phyloP scores from a whole-genome alignment of 164 flowering plant genomes.

The Vitis rupestris region DNA sequence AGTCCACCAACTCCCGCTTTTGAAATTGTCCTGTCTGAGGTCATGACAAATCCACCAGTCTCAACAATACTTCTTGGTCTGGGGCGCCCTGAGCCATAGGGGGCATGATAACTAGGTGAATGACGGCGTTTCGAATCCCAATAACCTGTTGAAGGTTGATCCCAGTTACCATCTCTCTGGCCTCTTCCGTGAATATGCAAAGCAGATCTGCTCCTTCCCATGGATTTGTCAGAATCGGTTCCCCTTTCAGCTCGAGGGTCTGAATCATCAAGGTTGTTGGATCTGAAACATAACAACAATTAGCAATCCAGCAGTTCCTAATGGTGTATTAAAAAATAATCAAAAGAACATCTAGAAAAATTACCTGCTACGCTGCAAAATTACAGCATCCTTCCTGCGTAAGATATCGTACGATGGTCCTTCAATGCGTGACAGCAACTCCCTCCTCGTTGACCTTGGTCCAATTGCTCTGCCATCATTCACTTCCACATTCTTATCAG shows the following conservation, averaged over 20 bases:
- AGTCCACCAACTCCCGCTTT: constrained; percentile 9
- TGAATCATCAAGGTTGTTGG: constrained; percentile 15
- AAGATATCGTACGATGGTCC: constrained; percentile 6
- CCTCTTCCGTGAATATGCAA: constrained; percentile 19
- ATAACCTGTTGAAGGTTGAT: constrained; percentile 7
- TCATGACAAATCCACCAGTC: constrained; percentile 8
- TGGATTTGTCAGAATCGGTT: constrained; percentile 21
- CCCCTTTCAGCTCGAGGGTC: constrained; percentile 18
- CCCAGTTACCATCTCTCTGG: constrained; percentile 17
- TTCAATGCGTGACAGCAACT: constrained; percentile 19
- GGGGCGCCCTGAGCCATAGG: constrained; percentile 16
- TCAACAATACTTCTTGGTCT: constrained; percentile 22
- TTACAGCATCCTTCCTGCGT: constrained; percentile 7
- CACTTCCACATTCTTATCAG: constrained; percentile 10
- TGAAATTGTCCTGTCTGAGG: constrained; percentile 4
- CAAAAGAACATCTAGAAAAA: not conserved
- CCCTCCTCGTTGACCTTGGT: constrained; percentile 22
- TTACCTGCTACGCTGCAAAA: constrained; percentile 25
- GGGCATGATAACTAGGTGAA: constrained; percentile 20
- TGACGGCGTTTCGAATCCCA: constrained; percentile 30
- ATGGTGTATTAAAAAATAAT: not conserved
- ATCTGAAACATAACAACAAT: constrained; percentile 19
- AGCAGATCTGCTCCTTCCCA: constrained; percentile 23
- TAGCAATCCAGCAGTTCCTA: not conserved
- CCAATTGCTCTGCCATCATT: constrained; percentile 11